Evolutionary conservation across 2,329 filamentous ascomycete genomes (phyloP), one percentile per base, ranked within the genome.

Genomic region (Monilinia laxa): DNA sequence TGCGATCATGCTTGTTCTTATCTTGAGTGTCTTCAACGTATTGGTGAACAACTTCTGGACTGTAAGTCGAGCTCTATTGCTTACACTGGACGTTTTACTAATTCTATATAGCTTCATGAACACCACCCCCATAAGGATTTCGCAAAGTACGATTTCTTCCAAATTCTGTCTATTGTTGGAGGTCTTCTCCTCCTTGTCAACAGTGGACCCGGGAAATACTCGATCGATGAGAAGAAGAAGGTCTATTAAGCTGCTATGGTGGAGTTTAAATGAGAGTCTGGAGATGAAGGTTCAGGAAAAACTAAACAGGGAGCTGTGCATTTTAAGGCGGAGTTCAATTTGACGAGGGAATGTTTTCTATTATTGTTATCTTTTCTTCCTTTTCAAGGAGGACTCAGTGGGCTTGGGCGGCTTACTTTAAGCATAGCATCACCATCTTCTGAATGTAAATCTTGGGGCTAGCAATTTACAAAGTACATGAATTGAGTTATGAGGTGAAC

Each of bases 211-310:
- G 95, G 95, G 71, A 93, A 97, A 80, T 91, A 98, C 84, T 96
- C 91, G 79, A 94, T 98, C 80, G 95, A 99, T 81, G 95, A 99
- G 87, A 99, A 99, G 91, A 99, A 99, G 89, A 99, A 99, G 87
- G 95, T 99, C 73, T 99, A 99, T 83, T 99, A 86, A 69, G 67
- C 56, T 31, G 18, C 14, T 49, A 59, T 64, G 53, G 49, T 54
- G 68, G 60, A 62, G 55, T 56, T 57, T 40, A 62, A 58, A 65
- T 31, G 62, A 68, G 65, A 57, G 68, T 68, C 47, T 66, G 68
- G 65, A 68, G 68, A 69, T 65, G 55, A 62, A 65, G 64, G 64
- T 65, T 65, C 55, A 67, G 67, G 69, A 64, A 72, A 70, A 70
- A 69, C 64, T 60, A 53, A 60, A 62, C 64, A 51, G 64, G 56